Percentiles rank a stretch among this genome's conserved stretches.
Evolutionary conservation across 371 early-diverging fungal genomes (phyloP).

Genomic region (Mortierella sp.): DNA sequence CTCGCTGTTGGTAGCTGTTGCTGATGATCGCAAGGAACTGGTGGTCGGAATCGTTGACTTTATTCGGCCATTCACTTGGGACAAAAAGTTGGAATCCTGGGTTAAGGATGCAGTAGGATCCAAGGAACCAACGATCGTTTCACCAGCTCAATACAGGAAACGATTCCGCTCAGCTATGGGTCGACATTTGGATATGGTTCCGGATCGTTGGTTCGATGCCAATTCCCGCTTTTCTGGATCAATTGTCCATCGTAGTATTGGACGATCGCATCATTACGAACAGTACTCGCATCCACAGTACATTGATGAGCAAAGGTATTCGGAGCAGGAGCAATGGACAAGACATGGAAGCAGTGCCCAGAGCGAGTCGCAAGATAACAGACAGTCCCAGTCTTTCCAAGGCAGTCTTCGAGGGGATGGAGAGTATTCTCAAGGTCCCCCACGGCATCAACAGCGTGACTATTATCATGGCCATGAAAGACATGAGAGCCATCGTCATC

Average conservation of each 20-base stretch:
- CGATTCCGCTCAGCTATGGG: slow-evolving; percentile 93
- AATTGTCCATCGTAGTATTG: slow-evolving; percentile 29
- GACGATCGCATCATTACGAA: slow-evolving; percentile 21
- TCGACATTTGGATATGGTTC: slow-evolving; percentile 51
- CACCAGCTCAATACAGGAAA: slow-evolving; percentile 91
- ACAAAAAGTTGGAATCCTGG: slow-evolving; percentile 94
- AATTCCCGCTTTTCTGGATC: slow-evolving; percentile 23
- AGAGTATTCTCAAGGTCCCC: too few species aligned
- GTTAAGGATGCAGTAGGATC: slow-evolving; percentile 94
- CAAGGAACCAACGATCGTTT: slow-evolving; percentile 92
- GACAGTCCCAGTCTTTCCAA: too few species aligned
- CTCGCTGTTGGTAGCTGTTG: slow-evolving; percentile 89
- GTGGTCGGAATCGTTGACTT: slow-evolving; percentile 96
- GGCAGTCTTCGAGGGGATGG: too few species aligned
- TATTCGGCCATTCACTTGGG: slow-evolving; percentile 97
- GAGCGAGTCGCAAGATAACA: neutral
- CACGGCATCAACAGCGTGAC: too few species aligned
- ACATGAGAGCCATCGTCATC: too few species aligned
- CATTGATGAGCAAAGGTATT: neutral
- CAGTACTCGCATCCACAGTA: slow-evolving; percentile 1
- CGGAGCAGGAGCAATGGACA: neutral
- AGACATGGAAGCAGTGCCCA: too few species aligned
- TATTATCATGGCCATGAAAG: too few species aligned
- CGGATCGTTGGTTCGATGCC: slow-evolving; percentile 49
- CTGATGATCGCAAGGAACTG: slow-evolving; percentile 82